Percentiles rank a stretch among this genome's conserved stretches.
Conservation (phyloP, 257 asterid genomes). For the Forsythia viridissima region DNA sequence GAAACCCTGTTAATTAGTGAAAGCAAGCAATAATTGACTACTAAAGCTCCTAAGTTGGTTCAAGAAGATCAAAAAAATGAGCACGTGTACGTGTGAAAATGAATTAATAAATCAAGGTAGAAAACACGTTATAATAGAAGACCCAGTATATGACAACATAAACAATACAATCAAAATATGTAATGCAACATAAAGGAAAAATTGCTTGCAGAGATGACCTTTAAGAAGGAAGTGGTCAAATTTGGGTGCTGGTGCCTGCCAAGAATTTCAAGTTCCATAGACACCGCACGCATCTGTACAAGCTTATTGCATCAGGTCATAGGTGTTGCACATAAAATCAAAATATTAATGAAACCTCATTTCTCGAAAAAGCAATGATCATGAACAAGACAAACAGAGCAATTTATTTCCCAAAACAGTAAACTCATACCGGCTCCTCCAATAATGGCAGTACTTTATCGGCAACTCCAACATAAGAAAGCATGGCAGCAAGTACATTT, state of each 20-base stretch:
- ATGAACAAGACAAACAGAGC: conserved; percentile 10
- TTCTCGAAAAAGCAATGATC: conserved; percentile 9
- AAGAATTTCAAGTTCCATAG: conserved; percentile 91
- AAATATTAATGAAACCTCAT: conserved; percentile 9
- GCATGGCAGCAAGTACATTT: conserved; percentile 88
- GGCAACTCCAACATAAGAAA: conserved; percentile 84
- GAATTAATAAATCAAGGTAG: not conserved
- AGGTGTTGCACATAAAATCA: conserved; percentile 7
- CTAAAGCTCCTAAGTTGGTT: not conserved
- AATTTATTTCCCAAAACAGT: conserved; percentile 13
- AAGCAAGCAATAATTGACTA: not conserved
- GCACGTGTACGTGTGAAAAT: not conserved
- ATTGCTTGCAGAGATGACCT: conserved; percentile 48
- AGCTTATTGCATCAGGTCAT: conserved; percentile 25
- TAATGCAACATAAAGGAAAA: conserved; percentile 18
- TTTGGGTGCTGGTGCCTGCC: conserved; percentile 91
- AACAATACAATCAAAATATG: conserved; percentile 14
- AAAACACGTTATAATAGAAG: not conserved
- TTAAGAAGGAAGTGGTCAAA: conserved; percentile 84
- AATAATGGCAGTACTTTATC: conserved; percentile 84
- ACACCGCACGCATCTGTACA: conserved; percentile 84
- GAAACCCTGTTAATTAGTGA: not conserved
- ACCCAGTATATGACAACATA: not conserved
- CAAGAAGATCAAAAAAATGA: not conserved
- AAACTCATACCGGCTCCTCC: conserved; percentile 90